These are phyloP conservation scores for Colletotrichum paranaense DNA, from an alignment of 2,329 filamentous ascomycete species.

Conservation along the genomic window DNA sequence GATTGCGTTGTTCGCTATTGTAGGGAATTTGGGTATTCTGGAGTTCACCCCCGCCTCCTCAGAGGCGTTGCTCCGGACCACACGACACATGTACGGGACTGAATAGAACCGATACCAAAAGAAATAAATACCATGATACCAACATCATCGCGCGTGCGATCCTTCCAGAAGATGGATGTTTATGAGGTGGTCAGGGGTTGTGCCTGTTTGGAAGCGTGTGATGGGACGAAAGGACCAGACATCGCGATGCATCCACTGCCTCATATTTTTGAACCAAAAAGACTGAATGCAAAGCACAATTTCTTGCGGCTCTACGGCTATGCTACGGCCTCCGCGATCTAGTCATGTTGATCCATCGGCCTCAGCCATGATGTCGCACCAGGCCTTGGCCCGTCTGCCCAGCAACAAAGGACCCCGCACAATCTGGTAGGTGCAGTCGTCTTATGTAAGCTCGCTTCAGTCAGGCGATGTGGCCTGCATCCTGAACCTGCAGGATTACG, in stretches of 20 bases:
- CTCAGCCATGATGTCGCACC: constrained; percentile 1
- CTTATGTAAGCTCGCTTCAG: constrained; percentile 15
- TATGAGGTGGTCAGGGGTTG: not conserved
- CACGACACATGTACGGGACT: constrained; percentile 4
- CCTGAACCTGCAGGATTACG: constrained; percentile 8
- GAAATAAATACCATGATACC: constrained; percentile 26
- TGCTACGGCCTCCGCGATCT: not conserved
- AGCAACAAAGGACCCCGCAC: constrained; percentile 24
- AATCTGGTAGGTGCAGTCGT: not conserved
- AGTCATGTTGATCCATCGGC: constrained; percentile 1
- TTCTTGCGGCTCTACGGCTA: not conserved
- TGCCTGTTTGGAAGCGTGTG: not conserved
- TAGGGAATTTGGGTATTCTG: constrained; percentile 32
- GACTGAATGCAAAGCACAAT: not conserved
- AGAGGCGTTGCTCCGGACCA: constrained; percentile 26
- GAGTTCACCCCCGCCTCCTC: constrained; percentile 17
- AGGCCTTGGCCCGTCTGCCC: constrained; percentile 12
- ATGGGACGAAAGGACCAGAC: not conserved
- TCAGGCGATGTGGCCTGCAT: constrained; percentile 21
- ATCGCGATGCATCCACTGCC: too few relatives aligned
- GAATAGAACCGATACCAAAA: constrained; percentile 14
- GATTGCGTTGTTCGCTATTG: constrained; percentile 24
- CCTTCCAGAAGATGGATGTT: not conserved
- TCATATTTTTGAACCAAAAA: not conserved
- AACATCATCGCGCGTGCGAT: not conserved